A percentile compares a stretch with the other conserved stretches of the same genome.
phyloP scores from a whole-genome alignment of 768 basidiomycete species.

The Fomitopsis pulvina region DNA sequence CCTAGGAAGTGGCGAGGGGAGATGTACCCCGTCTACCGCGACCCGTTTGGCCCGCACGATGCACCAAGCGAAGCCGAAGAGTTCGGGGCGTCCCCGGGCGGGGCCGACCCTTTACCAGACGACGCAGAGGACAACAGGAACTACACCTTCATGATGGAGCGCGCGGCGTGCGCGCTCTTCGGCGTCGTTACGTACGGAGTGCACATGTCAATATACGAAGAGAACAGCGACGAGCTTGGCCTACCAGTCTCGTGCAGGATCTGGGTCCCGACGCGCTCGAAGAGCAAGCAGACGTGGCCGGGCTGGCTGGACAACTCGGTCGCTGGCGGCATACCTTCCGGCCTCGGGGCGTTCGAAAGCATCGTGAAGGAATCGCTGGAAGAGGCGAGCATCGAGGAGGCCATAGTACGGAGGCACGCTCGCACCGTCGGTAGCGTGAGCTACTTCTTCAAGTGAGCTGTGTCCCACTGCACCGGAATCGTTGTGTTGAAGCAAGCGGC shows the following conservation, averaged over 20 bases:
- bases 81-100: slow-evolving; percentile 4
- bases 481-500: background rate
- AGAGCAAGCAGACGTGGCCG: slow-evolving; percentile 89
- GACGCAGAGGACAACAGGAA: slow-evolving; percentile 37
- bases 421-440: slow-evolving; percentile 64
- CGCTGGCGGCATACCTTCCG: slow-evolving; percentile 87
- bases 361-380: slow-evolving; percentile 91
- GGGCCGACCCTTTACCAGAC: slow-evolving; percentile 1
- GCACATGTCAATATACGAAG: slow-evolving; percentile 76
- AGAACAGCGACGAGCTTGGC: slow-evolving; percentile 31
- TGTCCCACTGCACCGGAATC: background rate
- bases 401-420: slow-evolving; percentile 53
- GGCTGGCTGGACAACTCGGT: slow-evolving; percentile 85
- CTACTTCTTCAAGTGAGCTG: slow-evolving; percentile 68
- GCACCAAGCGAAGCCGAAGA: slow-evolving; percentile 18
- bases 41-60: slow-evolving; percentile 60
- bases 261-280: slow-evolving; percentile 85
- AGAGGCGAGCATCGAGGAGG: slow-evolving; percentile 76
- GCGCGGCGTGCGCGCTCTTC: slow-evolving; percentile 83
- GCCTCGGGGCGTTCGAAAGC: slow-evolving; percentile 63
- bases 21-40: slow-evolving; percentile 68
- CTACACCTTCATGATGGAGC: slow-evolving; percentile 84
- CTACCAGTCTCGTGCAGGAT: slow-evolving; percentile 35
- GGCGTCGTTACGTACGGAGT: slow-evolving; percentile 90
- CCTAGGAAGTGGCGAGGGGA: slow-evolving; percentile 82